Evolutionary conservation across 140 eudicot genomes (phyloP).

Genomic region (Oenanthe javanica): DNA sequence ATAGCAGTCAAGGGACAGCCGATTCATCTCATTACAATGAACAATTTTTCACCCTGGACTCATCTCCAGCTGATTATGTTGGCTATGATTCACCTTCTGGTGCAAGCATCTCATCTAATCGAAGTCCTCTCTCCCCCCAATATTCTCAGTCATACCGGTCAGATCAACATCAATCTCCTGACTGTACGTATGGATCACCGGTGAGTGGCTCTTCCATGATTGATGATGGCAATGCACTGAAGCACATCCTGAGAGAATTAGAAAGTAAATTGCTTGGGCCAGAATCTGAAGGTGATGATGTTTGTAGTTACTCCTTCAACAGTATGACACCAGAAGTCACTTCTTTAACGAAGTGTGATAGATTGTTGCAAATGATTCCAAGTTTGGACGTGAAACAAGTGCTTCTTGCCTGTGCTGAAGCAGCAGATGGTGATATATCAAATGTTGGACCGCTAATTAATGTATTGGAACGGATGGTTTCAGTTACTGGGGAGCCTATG

Average conservation of each 20-base stretch:
- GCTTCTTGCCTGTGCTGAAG: conserved; percentile 45
- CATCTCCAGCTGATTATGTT: conserved; percentile 31
- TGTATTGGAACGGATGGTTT: conserved; percentile 32
- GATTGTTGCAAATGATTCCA: conserved; percentile 31
- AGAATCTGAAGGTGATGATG: conserved; percentile 31
- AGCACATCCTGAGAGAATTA: conserved; percentile 27
- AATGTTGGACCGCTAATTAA: conserved; percentile 29
- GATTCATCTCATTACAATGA: conserved; percentile 28
- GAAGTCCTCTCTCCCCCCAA: conserved; percentile 40
- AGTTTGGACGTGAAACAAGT: conserved; percentile 36
- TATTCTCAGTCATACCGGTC: conserved; percentile 43
- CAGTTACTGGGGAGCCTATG: conserved; percentile 45
- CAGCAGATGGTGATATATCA: conserved; percentile 27
- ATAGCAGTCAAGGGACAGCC: conserved; percentile 22
- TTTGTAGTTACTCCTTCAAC: conserved; percentile 24
- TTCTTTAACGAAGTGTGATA: conserved; percentile 19
- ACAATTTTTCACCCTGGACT: conserved; percentile 47
- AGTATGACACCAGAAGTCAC: conserved; percentile 14
- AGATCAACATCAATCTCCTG: conserved; percentile 39
- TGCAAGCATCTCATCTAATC: conserved; percentile 32
- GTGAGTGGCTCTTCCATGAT: conserved; percentile 44
- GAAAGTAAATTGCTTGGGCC: conserved; percentile 36
- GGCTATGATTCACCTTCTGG: conserved; percentile 37
- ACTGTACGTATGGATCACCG: conserved; percentile 38
- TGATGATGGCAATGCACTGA: conserved; percentile 28